phyloP scores from a whole-genome alignment of 805 yeast genomes.

The Kluyveromyces starmeri region DNA sequence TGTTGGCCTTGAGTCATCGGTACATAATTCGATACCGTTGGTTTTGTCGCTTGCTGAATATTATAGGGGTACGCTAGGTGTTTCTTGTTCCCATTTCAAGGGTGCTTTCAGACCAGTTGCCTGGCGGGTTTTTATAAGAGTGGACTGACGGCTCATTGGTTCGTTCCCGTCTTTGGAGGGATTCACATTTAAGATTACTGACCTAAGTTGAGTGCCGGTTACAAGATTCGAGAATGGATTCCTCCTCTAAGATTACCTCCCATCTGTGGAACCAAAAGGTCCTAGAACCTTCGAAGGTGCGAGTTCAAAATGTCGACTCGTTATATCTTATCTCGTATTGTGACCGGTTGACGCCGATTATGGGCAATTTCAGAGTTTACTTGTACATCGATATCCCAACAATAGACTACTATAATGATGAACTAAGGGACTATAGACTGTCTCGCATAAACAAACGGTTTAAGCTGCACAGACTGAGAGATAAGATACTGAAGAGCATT shows the following conservation, averaged over 20 bases:
- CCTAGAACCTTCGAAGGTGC: conserved; percentile 13
- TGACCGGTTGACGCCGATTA: conserved; percentile 11
- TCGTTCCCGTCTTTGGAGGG: too few relatives aligned
- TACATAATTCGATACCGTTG: too few relatives aligned
- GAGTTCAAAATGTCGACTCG: conserved; percentile 22
- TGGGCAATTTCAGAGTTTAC: conserved; percentile 15
- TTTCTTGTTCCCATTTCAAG: too few relatives aligned
- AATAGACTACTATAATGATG: conserved; percentile 29
- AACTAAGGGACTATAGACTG: conserved; percentile 19
- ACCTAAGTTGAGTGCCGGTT: too few relatives aligned
- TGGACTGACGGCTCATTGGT: too few relatives aligned
- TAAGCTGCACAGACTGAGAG: conserved; percentile 22
- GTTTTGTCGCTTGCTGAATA: too few relatives aligned
- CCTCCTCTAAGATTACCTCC: conserved; percentile 3
- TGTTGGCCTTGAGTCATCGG: too few relatives aligned
- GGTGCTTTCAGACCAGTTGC: too few relatives aligned
- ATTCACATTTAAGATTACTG: too few relatives aligned
- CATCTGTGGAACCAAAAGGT: conserved; percentile 4
- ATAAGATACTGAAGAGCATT: conserved; percentile 19
- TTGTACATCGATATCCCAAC: conserved; percentile 29
- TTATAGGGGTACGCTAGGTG: too few relatives aligned
- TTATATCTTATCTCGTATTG: conserved; percentile 24
- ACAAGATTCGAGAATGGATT: too few relatives aligned
- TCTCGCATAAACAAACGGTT: conserved; percentile 24
- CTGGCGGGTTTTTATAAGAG: too few relatives aligned